These are phyloP conservation scores for Protea cynaroides DNA, from an alignment of 164 flowering plant genomes.

Conservation along the genomic window DNA sequence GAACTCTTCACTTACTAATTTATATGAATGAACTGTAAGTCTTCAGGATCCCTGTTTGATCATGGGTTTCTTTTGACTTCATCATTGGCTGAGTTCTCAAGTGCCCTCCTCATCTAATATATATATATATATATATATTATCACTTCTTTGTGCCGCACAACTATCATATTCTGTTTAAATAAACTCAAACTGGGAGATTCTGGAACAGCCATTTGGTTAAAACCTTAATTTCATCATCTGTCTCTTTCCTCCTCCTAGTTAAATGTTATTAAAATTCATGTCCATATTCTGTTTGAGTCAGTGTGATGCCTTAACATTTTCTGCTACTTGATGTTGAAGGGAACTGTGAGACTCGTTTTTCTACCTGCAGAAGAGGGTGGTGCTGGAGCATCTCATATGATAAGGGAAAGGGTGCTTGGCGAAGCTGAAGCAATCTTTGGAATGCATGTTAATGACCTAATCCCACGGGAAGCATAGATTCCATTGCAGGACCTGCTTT, in stretches of 20 bases:
- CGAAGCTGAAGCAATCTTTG: constrained; percentile 74
- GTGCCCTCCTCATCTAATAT: too few species aligned
- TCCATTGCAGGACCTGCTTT: constrained; percentile 46
- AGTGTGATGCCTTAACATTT: constrained; percentile 1
- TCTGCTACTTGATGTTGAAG: constrained; percentile 22
- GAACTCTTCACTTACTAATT: too few species aligned
- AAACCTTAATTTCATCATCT: not conserved
- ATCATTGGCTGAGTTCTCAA: too few species aligned
- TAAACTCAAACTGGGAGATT: too few species aligned
- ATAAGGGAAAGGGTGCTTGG: constrained; percentile 77
- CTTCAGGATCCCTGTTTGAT: too few species aligned
- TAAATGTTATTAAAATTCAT: too few species aligned
- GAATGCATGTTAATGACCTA: constrained; percentile 44
- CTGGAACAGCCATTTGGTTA: too few species aligned
- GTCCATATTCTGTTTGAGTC: not conserved
- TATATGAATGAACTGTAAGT: too few species aligned
- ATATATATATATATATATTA: too few species aligned
- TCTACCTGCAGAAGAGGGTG: constrained; percentile 93
- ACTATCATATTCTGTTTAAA: too few species aligned
- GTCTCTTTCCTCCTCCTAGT: not conserved
- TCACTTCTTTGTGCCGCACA: too few species aligned
- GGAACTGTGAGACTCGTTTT: constrained; percentile 82
- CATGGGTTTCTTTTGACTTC: too few species aligned
- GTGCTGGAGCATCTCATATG: constrained; percentile 82
- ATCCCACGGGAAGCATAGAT: constrained; percentile 58